Percentiles rank a stretch among this genome's conserved stretches.
Conservation (phyloP, 1,139 yeast species). For the Hyphopichia wangnamkhiaoensis region DNA sequence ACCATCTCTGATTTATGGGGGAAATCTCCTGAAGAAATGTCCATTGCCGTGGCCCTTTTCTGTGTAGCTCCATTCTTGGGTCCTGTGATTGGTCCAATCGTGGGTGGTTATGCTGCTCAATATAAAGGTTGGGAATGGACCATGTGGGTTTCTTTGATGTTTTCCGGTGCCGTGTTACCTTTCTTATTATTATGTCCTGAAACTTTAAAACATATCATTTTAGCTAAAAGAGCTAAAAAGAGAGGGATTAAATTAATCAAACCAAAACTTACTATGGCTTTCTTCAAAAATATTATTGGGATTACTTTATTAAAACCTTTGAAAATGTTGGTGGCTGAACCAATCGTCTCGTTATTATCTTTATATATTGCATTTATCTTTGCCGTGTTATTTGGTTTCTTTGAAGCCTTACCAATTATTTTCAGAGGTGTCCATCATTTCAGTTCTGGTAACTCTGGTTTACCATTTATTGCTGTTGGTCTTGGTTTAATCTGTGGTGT, state of each 20-base stretch:
- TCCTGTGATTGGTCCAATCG: slow-evolving; percentile 79
- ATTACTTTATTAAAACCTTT: slow-evolving; percentile 61
- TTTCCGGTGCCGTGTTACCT: slow-evolving; percentile 65
- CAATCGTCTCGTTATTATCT: slow-evolving; percentile 67
- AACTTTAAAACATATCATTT: slow-evolving; percentile 64
- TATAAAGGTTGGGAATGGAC: slow-evolving; percentile 75
- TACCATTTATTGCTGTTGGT: slow-evolving; percentile 71
- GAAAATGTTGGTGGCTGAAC: slow-evolving; percentile 66
- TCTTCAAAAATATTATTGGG: slow-evolving; percentile 29
- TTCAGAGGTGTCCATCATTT: slow-evolving; percentile 63
- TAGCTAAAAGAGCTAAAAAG: slow-evolving; percentile 56
- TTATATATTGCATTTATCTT: slow-evolving; percentile 70
- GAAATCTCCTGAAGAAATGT: slow-evolving; percentile 54
- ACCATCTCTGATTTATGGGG: slow-evolving; percentile 74
- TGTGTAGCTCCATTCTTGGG: slow-evolving; percentile 75
- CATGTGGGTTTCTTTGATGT: slow-evolving; percentile 73
- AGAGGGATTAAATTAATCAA: slow-evolving; percentile 53
- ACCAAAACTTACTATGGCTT: slow-evolving; percentile 20
- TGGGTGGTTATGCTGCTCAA: slow-evolving; percentile 78
- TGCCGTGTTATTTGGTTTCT: slow-evolving; percentile 75
- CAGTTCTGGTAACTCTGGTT: slow-evolving; percentile 61
- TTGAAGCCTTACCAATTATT: slow-evolving; percentile 75
- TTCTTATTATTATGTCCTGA: slow-evolving; percentile 63
- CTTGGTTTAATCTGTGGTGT: slow-evolving; percentile 62
- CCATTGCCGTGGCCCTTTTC: slow-evolving; percentile 70